Evolutionary conservation across 106 monocot genomes (phyloP).

Genomic region (Dendrobium huoshanense): DNA sequence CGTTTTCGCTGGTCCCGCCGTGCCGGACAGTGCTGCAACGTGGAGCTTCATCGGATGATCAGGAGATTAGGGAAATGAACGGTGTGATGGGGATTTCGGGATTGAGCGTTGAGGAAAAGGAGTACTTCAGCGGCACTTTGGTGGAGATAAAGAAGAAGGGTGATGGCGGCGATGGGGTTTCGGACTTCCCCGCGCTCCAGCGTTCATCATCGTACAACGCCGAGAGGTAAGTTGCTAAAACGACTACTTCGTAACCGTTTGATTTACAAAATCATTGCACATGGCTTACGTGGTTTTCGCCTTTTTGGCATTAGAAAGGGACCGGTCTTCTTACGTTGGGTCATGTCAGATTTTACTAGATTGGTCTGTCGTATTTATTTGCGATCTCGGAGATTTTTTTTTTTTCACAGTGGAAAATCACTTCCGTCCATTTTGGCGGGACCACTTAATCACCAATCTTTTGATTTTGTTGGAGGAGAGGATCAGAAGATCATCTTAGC

Average conservation of each 20-base stretch:
- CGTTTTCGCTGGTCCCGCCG: constrained; percentile 15
- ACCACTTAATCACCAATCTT: too few species aligned
- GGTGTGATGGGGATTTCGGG: constrained; percentile 9
- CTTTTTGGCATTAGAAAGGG: too few species aligned
- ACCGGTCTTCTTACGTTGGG: too few species aligned
- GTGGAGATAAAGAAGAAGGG: constrained; percentile 64
- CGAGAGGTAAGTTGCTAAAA: constrained; percentile 33
- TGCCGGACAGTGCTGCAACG: constrained; percentile 12
- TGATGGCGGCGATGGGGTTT: constrained; percentile 4
- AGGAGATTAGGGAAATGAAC: constrained; percentile 5
- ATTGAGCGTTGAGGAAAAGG: constrained; percentile 40
- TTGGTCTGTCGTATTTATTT: too few species aligned
- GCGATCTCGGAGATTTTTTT: too few species aligned
- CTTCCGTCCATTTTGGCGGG: too few species aligned
- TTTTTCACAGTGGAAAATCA: too few species aligned
- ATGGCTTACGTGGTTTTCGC: too few species aligned
- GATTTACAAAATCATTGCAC: neutral
- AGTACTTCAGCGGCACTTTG: constrained; percentile 84
- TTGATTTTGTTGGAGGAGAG: too few species aligned
- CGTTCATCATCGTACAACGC: constrained; percentile 78
- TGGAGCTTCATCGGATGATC: constrained; percentile 22
- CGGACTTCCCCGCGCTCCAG: constrained; percentile 22
- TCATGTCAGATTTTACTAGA: too few species aligned
- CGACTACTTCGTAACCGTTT: neutral
- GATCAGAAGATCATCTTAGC: too few species aligned